phyloP scores from a whole-genome alignment of 1,284 basidiomycete genomes.

The Marasmius fiardii region DNA sequence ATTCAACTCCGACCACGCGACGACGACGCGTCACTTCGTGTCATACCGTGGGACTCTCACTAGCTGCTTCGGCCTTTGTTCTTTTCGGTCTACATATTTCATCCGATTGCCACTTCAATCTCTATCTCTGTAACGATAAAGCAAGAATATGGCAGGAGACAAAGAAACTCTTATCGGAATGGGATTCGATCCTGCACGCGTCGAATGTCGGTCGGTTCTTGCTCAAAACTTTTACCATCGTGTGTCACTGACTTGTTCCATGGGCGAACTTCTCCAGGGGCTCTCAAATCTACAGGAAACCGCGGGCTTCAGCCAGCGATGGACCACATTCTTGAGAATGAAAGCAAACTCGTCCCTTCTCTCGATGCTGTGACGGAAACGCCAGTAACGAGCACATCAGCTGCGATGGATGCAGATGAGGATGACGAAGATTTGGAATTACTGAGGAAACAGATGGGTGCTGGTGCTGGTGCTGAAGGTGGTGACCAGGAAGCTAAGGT shows the following conservation, averaged over 20 bases:
- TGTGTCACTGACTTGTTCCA: constrained; percentile 1
- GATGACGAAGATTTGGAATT: constrained; percentile 73
- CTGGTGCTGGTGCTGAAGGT: constrained; percentile 24
- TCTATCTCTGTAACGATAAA: background rate
- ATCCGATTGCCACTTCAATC: background rate
- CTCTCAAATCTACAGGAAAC: constrained; percentile 74
- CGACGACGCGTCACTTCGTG: background rate
- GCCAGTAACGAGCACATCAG: constrained; percentile 24
- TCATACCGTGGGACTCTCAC: background rate
- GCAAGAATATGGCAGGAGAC: constrained; percentile 54
- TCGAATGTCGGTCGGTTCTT: constrained; percentile 65
- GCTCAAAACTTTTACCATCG: constrained; percentile 6
- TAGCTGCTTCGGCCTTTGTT: too few relatives aligned
- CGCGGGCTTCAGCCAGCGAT: constrained; percentile 86
- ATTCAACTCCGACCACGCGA: background rate
- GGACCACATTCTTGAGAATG: constrained; percentile 82
- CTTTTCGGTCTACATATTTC: too few relatives aligned
- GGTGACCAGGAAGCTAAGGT: constrained; percentile 63
- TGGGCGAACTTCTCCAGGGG: constrained; percentile 53
- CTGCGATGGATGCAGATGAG: constrained; percentile 51
- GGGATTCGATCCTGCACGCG: constrained; percentile 81
- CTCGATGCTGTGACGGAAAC: constrained; percentile 32
- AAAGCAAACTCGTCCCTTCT: constrained; percentile 71
- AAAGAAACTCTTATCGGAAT: constrained; percentile 80
- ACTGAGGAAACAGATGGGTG: constrained; percentile 45